Percentiles rank a stretch among this genome's conserved stretches.
These are phyloP conservation scores for Daldinia concentrica DNA, from an alignment of 495 filamentous ascomycete species.

Conservation along the genomic window DNA sequence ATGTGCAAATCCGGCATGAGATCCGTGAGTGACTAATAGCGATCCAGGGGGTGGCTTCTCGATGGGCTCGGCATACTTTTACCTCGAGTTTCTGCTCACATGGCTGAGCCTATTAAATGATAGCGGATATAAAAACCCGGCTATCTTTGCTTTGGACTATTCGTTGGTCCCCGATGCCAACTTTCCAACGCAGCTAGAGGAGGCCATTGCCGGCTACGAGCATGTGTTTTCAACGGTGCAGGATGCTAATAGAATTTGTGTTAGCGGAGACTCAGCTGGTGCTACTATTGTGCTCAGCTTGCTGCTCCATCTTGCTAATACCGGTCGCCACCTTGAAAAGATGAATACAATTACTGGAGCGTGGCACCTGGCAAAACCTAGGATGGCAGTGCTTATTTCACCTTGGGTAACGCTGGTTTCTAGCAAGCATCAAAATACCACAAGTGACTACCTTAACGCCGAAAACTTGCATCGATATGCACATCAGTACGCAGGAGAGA, in stretches of 20 bases:
- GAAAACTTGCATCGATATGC: conserved; percentile 68
- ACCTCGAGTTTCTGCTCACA: conserved; percentile 78
- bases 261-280: conserved; percentile 80
- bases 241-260: conserved; percentile 66
- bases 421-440: conserved; percentile 62
- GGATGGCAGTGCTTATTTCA: conserved; percentile 64
- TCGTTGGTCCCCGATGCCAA: conserved; percentile 76
- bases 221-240: conserved; percentile 65
- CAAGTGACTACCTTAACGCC: conserved; percentile 69
- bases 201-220: conserved; percentile 71
- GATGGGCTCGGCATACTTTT: conserved; percentile 81
- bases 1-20: neutral
- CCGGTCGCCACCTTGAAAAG: conserved; percentile 43
- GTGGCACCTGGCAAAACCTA: conserved; percentile 52
- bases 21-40: conserved; percentile 24
- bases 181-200: conserved; percentile 73
- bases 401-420: conserved; percentile 70
- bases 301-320: conserved; percentile 64
- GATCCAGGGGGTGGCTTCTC: conserved; percentile 73
- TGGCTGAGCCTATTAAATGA: conserved; percentile 67
- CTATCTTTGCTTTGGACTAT: conserved; percentile 81
- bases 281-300: conserved; percentile 73
- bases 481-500: conserved; percentile 66
- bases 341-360: conserved; percentile 36
- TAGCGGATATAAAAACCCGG: conserved; percentile 72